Evolutionary conservation across 2,329 filamentous ascomycete genomes (phyloP).

Genomic region (Neobulgaria alba): DNA sequence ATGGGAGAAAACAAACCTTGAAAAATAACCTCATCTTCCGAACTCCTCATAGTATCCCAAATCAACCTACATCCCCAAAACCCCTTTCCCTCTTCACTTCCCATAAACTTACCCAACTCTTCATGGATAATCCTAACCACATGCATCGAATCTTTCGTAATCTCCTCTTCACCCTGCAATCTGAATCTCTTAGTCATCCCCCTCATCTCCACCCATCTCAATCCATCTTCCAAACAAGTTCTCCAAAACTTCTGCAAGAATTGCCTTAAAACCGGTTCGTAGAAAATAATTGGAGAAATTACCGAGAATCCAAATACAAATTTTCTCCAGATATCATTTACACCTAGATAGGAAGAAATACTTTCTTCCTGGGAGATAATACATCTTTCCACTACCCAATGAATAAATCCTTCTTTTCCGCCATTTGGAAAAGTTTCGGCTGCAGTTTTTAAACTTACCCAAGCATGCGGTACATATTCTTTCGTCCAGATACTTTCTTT

Average conservation of each 20-base stretch:
- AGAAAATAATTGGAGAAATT: conserved; percentile 65
- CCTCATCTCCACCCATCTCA: conserved; percentile 74
- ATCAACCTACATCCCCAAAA: conserved; percentile 81
- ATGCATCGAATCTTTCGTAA: conserved; percentile 55
- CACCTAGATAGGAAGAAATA: conserved; percentile 67
- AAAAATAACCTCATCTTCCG: conserved; percentile 54
- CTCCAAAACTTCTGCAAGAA: conserved; percentile 63
- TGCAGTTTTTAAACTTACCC: conserved; percentile 43
- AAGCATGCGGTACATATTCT: conserved; percentile 41
- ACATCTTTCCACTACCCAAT: conserved; percentile 65
- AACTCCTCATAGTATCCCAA: conserved; percentile 64
- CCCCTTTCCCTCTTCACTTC: conserved; percentile 53
- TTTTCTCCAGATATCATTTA: conserved; percentile 77
- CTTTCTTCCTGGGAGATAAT: conserved; percentile 62
- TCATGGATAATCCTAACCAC: conserved; percentile 66
- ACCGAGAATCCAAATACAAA: conserved; percentile 65
- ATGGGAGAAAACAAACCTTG: conserved; percentile 36
- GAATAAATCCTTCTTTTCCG: conserved; percentile 59
- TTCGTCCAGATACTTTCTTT: conserved; percentile 50
- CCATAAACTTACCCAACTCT: conserved; percentile 65
- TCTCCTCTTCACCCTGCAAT: conserved; percentile 50
- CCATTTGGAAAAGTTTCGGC: conserved; percentile 59
- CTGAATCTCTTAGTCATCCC: conserved; percentile 55
- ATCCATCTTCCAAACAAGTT: conserved; percentile 64
- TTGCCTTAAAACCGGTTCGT: conserved; percentile 78